Base-by-base conservation (phyloP, 768 basidiomycete species). In the Dendrothele bispora region DNA sequence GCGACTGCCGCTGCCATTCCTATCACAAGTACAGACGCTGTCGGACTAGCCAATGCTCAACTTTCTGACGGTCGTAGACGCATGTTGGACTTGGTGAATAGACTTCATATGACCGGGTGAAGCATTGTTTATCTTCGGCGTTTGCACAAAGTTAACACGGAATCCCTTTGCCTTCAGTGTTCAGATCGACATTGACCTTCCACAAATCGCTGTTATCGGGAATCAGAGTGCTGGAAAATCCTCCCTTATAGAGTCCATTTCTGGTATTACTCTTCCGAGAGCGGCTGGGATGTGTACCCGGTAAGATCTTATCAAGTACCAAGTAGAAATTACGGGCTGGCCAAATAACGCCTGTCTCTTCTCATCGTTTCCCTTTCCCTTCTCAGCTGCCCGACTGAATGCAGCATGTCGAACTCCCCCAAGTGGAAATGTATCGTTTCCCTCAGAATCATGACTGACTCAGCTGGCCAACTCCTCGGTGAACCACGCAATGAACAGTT, bases 241-340 rank as follows among this genome's bases (percentile, higher is more conserved):
- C 0, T 89, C 87, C 0, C 71, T 89, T 4, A 88, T 90, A 8
- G 87, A 90, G 54, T 77, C 84, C 0, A 88, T 90, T 36, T 86
- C 85, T 0, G 84, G 86, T 0, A 79, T 89, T 14, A 84, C 77
- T 0, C 66, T 89, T 0, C 86, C 86, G 20, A 75, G 86, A 8
- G 83, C 83, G 0, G 70, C 79, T n/a, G 88, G 88, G 0, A 88
- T 88, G 0, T 89, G 88, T 51, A 91, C 88, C 1, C 73, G 88
- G 88, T 82, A 51, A 30, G 54, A 24, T 2, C 27, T 39, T 45
- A 26, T 37, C 27, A 7, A 25, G 21, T 22, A n/a, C 10, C 27
- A 35, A n/a, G 8, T 22, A 25, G 22, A 25, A 38, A n/a, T n/a
- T n/a, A n/a, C n/a, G n/a, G n/a, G n/a, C n/a, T n/a, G n/a, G n/a